Percentiles rank a stretch among this genome's conserved stretches.
phyloP scores from a whole-genome alignment of 177 flowering plant species.

The Vitis hybrid region DNA sequence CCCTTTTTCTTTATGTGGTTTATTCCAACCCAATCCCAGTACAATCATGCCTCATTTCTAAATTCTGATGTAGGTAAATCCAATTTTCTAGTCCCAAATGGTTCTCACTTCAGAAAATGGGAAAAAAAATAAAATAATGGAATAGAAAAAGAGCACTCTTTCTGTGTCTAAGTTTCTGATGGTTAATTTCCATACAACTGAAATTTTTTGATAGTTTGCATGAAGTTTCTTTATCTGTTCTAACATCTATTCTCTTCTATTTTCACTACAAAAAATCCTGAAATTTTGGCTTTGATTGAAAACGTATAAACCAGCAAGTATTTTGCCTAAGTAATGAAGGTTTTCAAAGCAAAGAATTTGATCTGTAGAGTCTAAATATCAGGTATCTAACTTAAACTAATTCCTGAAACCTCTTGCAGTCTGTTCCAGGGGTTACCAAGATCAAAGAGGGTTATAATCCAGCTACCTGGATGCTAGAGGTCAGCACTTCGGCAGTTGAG shows the following conservation, averaged over 20 bases:
- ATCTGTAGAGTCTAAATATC: no score
- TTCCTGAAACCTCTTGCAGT: slow-evolving; percentile 11
- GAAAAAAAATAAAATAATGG: background rate
- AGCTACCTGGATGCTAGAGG: slow-evolving; percentile 43
- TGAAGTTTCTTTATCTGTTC: no score
- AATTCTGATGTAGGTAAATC: background rate
- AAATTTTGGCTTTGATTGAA: background rate
- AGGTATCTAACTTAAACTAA: background rate
- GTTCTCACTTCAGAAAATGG: background rate
- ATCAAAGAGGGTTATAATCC: slow-evolving; percentile 37
- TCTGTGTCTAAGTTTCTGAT: background rate
- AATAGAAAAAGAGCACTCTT: background rate
- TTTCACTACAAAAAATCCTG: background rate
- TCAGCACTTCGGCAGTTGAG: slow-evolving; percentile 25
- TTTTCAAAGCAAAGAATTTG: no score
- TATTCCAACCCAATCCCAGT: no score
- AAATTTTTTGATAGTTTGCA: no score
- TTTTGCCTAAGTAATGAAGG: background rate
- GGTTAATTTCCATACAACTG: background rate
- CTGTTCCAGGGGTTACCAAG: slow-evolving; percentile 29
- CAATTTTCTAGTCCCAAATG: no score
- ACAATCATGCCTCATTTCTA: background rate
- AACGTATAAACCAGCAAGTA: background rate
- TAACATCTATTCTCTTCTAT: background rate
- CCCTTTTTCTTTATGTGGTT: no score